Conservation (phyloP, 345 rosid genomes). For the Murraya koenigii region DNA sequence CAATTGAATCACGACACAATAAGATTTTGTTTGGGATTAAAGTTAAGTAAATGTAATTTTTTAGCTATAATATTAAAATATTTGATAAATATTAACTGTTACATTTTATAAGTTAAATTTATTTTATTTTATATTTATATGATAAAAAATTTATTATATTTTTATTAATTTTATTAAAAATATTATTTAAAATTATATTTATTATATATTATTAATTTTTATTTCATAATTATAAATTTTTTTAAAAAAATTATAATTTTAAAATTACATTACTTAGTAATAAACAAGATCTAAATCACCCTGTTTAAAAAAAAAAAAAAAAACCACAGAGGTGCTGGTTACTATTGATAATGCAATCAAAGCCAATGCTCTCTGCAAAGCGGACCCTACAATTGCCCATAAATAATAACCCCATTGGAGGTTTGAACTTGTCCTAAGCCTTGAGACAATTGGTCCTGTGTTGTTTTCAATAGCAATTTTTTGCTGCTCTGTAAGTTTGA, state of each 20-base stretch:
- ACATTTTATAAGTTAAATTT: no score
- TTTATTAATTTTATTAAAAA: no score
- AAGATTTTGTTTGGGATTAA: rapidly evolving
- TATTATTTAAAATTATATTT: no score
- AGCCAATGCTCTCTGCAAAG: neutral
- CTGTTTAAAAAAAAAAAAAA: no score
- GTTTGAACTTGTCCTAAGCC: constrained; percentile 15
- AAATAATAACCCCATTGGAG: constrained; percentile 33
- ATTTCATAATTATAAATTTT: no score
- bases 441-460: neutral
- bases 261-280: neutral
- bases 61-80: rapidly evolving
- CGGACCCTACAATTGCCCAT: constrained; percentile 32
- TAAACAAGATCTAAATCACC: no score
- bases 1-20: neutral
- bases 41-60: no score
- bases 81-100: rapidly evolving
- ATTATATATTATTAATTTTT: no score
- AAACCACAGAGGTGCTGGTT: neutral
- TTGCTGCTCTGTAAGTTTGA: neutral
- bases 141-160: no score
- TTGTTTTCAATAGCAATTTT: neutral
- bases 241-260: no score
- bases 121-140: no score
- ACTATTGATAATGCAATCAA: neutral